Evolutionary conservation across 228 moss, liverwort and hornwort species (phyloP), one percentile per base, ranked within the genome.

Genomic region (Sphagnum fallax): DNA sequence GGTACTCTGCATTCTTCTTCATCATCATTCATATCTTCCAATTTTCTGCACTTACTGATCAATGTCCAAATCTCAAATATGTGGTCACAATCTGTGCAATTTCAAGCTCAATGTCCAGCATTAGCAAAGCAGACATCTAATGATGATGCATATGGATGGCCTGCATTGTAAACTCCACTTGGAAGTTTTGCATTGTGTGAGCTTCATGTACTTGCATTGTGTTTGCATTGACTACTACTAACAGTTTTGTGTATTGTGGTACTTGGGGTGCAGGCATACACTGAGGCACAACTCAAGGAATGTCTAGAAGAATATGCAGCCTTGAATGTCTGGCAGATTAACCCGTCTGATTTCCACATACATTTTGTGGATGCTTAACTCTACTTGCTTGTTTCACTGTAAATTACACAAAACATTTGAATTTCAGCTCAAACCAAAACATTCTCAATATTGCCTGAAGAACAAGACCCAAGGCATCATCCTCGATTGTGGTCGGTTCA

Each of bases 231-330:
- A 58, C 14, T 14, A 8, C 57, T 13, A 52, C 47, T 69, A 49
- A 55, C 48, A 6, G 50, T 49, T 69, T 3, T 69, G 55, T 11
- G n/a, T 8, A 13, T 51, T 70, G 60, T 57, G 68, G 61, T 8
- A 61, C 16, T 49, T 55, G 67, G 63, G 64, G 57, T 72, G 77
- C 86, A 94, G 94, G 95, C 86, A 63, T 91, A 97, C 79, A 84
- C 91, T 48, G 91, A 97, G 77, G 97, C 88, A 47, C 97, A 97
- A 70, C 82, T 97, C 8, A 97, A 91, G 66, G 93, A 91, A 72
- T 97, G 97, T 62, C 69, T 97, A 53, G 93, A 97, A 74, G 97
- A 97, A 77, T 97, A 97, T 16, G 97, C 97, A 48, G 85, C 88
- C 47, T 85, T 97, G 6, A 97, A 97, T 67, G 93, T 97, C 14